Evolutionary conservation across 305 asterid species (phyloP).

Genomic region (Ruellia speciosa): DNA sequence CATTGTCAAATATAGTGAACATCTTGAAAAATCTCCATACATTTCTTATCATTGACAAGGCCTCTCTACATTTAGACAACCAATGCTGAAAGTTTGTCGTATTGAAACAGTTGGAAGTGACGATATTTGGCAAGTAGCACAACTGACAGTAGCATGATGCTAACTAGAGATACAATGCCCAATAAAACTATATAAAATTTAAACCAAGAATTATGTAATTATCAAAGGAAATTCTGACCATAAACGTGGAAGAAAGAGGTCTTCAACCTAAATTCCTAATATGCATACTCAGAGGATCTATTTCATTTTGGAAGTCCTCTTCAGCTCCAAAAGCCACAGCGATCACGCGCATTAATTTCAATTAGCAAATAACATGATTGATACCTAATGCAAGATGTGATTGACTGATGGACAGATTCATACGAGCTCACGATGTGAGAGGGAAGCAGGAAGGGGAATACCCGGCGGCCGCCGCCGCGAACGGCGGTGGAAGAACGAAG

Average conservation of each 20-base stretch:
- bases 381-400: background rate
- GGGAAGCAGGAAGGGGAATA: background rate
- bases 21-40: background rate
- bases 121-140: background rate
- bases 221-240: background rate
- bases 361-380: background rate
- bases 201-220: background rate
- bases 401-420: background rate
- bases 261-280: background rate
- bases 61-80: background rate
- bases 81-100: constrained; percentile 8
- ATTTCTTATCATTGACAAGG: constrained; percentile 3
- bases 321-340: background rate
- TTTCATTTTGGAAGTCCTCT: background rate
- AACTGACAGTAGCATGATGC: constrained; percentile 3
- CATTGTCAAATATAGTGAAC: background rate
- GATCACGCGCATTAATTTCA: background rate
- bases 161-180: background rate
- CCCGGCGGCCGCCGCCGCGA: too few relatives aligned
- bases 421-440: background rate
- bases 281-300: background rate
- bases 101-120: constrained; percentile 9
- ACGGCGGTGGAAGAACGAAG: too few relatives aligned
- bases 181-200: background rate
- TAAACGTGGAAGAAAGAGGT: constrained; percentile 8